Evolutionary conservation across 805 yeast species (phyloP).

Genomic region (Saccharomycopsis fibuligera): DNA sequence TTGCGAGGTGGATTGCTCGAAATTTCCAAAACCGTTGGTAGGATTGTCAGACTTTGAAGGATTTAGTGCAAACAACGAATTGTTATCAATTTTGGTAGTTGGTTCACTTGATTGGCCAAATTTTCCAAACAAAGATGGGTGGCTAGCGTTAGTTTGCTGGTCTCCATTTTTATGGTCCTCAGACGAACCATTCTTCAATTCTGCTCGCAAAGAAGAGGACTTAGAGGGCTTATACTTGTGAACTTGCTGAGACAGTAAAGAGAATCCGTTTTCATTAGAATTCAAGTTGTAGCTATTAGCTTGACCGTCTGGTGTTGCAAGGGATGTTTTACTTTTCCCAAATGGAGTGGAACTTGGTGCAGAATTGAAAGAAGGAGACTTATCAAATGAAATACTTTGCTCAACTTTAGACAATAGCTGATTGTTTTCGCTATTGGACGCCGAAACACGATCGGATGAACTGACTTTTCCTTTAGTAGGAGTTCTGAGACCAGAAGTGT

Average conservation of each 20-base stretch:
- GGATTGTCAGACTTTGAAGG: no score
- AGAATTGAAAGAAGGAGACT: background rate
- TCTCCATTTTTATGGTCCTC: background rate
- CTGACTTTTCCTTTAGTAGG: no score
- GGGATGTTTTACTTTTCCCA: background rate
- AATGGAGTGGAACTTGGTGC: constrained; percentile 11
- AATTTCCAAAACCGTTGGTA: no score
- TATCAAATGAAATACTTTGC: background rate
- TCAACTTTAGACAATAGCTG: constrained; percentile 6
- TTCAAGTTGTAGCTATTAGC: background rate
- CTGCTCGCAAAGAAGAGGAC: constrained; percentile 11
- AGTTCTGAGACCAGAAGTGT: background rate
- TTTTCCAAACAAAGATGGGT: no score
- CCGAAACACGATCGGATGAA: no score
- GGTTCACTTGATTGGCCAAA: no score
- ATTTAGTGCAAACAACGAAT: no score
- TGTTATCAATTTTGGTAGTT: no score
- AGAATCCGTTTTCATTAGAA: background rate
- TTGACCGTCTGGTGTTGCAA: background rate
- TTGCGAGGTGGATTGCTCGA: no score
- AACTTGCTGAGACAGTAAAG: background rate
- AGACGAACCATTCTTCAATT: background rate
- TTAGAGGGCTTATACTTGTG: constrained; percentile 13
- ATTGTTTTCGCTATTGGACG: background rate
- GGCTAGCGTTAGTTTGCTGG: no score